A percentile compares a stretch with the other conserved stretches of the same genome.
These are phyloP conservation scores for Pythium grandisporangium DNA, from an alignment of 352 stramenopile species.

Conservation along the genomic window DNA sequence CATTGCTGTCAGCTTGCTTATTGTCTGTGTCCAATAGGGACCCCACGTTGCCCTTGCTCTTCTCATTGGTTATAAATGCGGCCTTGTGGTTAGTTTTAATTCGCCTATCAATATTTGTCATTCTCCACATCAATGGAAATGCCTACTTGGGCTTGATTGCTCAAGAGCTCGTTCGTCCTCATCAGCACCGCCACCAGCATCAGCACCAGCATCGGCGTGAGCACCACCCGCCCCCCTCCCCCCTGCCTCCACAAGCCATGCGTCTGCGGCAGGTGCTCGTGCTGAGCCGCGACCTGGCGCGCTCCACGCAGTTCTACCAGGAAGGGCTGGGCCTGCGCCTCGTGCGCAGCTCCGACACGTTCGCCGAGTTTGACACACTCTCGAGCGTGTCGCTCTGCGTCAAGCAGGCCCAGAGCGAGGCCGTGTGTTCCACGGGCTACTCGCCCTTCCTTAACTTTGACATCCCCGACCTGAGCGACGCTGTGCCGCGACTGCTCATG, in stretches of 20 bases:
- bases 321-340: slow-evolving; percentile 71
- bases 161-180: too few species aligned
- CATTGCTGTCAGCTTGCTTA: too few species aligned
- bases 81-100: too few species aligned
- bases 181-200: slow-evolving; percentile 1
- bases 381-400: slow-evolving; percentile 61
- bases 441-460: slow-evolving; percentile 90
- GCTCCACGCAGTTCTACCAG: slow-evolving; percentile 77
- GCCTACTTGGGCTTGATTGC: too few species aligned
- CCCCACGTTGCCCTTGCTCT: too few species aligned
- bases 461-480: slow-evolving; percentile 82
- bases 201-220: too few species aligned
- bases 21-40: too few species aligned
- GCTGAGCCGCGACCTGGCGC: slow-evolving; percentile 72
- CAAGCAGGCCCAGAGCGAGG: slow-evolving; percentile 78
- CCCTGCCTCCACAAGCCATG: slow-evolving; percentile 15
- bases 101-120: too few species aligned
- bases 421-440: slow-evolving; percentile 80
- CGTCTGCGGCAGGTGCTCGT: slow-evolving; percentile 78
- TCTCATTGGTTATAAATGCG: too few species aligned
- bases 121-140: too few species aligned
- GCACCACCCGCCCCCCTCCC: not conserved
- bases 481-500: slow-evolving; percentile 77
- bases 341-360: slow-evolving; percentile 70
- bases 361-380: slow-evolving; percentile 70